phyloP scores from a whole-genome alignment of 2,329 filamentous ascomycete genomes.

The Amesomyces nigricolor region DNA sequence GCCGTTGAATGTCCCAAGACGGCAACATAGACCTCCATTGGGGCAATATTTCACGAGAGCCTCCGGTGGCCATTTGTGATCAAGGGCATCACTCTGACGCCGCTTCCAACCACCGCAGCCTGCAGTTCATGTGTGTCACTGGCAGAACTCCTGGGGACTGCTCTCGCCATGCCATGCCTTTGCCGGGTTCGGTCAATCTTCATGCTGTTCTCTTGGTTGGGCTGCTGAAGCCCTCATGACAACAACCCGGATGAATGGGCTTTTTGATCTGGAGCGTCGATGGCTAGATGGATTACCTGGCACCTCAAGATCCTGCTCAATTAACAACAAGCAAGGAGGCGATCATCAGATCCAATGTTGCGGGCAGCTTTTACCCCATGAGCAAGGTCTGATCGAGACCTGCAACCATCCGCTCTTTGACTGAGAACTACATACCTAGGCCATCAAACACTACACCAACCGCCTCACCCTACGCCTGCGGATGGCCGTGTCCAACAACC shows the following conservation, averaged over 20 bases:
- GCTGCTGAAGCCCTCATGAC: neutral
- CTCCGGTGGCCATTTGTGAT: slow-evolving; percentile 3
- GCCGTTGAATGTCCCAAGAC: slow-evolving; percentile 5
- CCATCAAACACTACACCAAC: slow-evolving; percentile 58
- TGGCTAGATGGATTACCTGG: slow-evolving; percentile 60
- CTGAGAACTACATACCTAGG: slow-evolving; percentile 32
- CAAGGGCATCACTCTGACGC: neutral
- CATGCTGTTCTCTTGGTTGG: too few relatives aligned
- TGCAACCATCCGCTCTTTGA: neutral
- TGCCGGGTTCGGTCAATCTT: neutral
- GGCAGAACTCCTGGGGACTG: neutral
- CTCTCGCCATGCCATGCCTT: neutral
- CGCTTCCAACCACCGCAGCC: slow-evolving; percentile 7
- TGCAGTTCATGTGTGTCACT: neutral
- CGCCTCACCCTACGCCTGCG: slow-evolving; percentile 59
- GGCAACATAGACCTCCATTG: neutral
- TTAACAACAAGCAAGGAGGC: slow-evolving; percentile 53
- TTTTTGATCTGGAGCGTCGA: slow-evolving; percentile 61
- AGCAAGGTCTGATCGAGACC: slow-evolving; percentile 43
- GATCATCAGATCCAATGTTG: slow-evolving; percentile 62
- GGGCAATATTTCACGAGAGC: neutral
- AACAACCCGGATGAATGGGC: slow-evolving; percentile 31
- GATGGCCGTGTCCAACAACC: slow-evolving; percentile 64
- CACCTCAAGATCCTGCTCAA: slow-evolving; percentile 55
- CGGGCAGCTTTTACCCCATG: slow-evolving; percentile 62